Base-by-base conservation (phyloP, 2,329 filamentous ascomycete species). In the Grosmannia huntii region DNA sequence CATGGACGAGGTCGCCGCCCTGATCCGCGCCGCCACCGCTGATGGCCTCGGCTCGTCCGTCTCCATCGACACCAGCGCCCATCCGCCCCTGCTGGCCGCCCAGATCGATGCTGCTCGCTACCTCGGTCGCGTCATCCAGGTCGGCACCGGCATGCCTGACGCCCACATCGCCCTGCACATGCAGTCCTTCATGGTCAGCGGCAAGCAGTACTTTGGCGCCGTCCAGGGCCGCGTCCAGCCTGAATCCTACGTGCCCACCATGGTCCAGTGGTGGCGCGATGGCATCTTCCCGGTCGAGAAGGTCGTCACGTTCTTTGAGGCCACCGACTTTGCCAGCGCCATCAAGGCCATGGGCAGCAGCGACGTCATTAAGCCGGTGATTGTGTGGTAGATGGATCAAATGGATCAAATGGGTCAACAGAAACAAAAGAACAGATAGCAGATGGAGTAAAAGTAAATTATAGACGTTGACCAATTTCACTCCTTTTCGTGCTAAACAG, bases 101-200 rank as follows among this genome's bases (percentile, higher is more conserved):
- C 48, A 44, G 48, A 57, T 57, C 33, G 55, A 44, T 16, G 55
- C 48, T 2, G 25, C 55, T 14, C 55, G 55, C 33, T 57, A 52
- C 55, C 33, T 57, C 49, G 55, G 48, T 14, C 21, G 23, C 21
- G 31, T 57, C 33, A 57, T 57, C 55, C 55, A 57, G 55, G 55
- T 57, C 31, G 55, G 55, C 55, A 57, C 55, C 21, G 55, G 55
- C 31, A 57, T 57, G 55, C 55, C 55, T 2, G 55, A 57, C 4
- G 48, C 55, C 2, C 55, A 46, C 36, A n/a, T 50, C 12, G 44
- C 48, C 6, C 31, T 57, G 16, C 55, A 52, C 55, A 57, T 57
- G 55, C 55, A 57, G 55, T 31, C 16, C 21, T 57, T 57, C 55
- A 57, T 57, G 55, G 55, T 57, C 44, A 57, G 55, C 55, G 55